Evolutionary conservation across 2,329 filamentous ascomycete genomes (phyloP).

Genomic region (Arthrobotrys conoides): DNA sequence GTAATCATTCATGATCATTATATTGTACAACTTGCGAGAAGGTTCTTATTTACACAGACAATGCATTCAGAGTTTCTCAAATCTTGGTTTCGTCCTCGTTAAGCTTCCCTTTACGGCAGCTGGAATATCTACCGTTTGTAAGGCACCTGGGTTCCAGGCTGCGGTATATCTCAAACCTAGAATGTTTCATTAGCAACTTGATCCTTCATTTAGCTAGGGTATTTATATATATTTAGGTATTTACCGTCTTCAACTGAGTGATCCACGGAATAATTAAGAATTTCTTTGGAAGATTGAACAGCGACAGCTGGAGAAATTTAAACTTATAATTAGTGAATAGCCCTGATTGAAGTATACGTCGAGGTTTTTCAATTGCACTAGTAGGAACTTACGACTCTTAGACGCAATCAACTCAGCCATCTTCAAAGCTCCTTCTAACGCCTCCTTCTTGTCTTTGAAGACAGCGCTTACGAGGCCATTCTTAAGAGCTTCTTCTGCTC

Average conservation of each 20-base stretch:
- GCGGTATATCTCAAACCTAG: slow-evolving; percentile 83
- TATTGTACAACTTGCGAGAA: slow-evolving; percentile 35
- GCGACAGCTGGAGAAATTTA: slow-evolving; percentile 74
- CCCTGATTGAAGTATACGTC: not conserved
- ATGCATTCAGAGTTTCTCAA: slow-evolving; percentile 80
- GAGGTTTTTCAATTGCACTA: no score
- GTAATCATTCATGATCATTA: not conserved
- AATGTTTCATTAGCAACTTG: slow-evolving; percentile 10
- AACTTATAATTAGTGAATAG: no score
- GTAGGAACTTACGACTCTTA: slow-evolving; percentile 76
- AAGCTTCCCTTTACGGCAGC: slow-evolving; percentile 81
- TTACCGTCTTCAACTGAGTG: slow-evolving; percentile 81
- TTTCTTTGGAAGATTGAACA: slow-evolving; percentile 87
- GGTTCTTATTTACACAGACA: slow-evolving; percentile 5
- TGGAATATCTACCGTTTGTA: slow-evolving; percentile 84
- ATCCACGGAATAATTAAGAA: slow-evolving; percentile 85
- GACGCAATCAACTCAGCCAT: slow-evolving; percentile 77
- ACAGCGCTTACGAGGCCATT: slow-evolving; percentile 80
- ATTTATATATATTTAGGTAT: slow-evolving; percentile 62
- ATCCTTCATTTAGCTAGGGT: not conserved
- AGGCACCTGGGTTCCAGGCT: slow-evolving; percentile 86
- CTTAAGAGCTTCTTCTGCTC: slow-evolving; percentile 77
- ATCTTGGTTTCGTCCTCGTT: slow-evolving; percentile 83
- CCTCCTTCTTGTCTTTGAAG: slow-evolving; percentile 74
- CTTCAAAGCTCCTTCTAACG: slow-evolving; percentile 75